Conservation (phyloP, 2,329 filamentous ascomycete species). For the Diaporthe sp. region DNA sequence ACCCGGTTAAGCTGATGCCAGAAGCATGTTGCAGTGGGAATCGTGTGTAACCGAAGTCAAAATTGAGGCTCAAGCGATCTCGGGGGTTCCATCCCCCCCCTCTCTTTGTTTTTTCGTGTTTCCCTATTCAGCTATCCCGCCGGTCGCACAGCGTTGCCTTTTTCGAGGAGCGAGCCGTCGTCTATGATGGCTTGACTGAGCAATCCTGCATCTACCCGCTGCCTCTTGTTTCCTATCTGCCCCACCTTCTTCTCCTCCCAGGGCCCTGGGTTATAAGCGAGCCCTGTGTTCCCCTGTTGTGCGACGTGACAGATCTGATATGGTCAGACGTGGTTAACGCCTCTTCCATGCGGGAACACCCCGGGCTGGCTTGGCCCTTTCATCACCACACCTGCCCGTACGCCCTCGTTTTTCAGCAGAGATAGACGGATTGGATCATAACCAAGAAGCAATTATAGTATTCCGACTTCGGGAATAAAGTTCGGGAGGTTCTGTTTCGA, state of each 20-base stretch:
- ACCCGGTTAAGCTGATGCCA: not conserved
- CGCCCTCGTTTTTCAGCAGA: not conserved
- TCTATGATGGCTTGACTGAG: constrained; percentile 5
- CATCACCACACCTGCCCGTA: not conserved
- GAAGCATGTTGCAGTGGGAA: constrained; percentile 16
- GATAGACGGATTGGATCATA: not conserved
- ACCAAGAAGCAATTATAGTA: not conserved
- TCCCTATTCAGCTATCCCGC: not conserved
- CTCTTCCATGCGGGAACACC: not conserved
- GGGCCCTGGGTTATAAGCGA: constrained; percentile 25
- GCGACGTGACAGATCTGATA: constrained; percentile 24
- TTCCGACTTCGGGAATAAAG: not conserved
- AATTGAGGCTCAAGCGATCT: constrained; percentile 30
- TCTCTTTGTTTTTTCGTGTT: not conserved
- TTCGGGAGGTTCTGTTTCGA: constrained; percentile 4
- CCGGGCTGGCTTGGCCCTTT: constrained; percentile 11
- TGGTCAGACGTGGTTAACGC: not conserved
- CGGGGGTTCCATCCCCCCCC: not conserved
- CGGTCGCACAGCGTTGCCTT: constrained; percentile 20
- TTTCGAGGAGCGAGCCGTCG: not conserved
- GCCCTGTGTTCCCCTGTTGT: constrained; percentile 16
- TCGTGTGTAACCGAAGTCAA: constrained; percentile 30
- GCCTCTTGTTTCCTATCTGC: not conserved
- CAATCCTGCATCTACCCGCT: not conserved
- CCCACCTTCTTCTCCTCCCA: not conserved